Base-by-base conservation (phyloP, 371 early-diverging fungal species). In the Mortierella sp. region DNA sequence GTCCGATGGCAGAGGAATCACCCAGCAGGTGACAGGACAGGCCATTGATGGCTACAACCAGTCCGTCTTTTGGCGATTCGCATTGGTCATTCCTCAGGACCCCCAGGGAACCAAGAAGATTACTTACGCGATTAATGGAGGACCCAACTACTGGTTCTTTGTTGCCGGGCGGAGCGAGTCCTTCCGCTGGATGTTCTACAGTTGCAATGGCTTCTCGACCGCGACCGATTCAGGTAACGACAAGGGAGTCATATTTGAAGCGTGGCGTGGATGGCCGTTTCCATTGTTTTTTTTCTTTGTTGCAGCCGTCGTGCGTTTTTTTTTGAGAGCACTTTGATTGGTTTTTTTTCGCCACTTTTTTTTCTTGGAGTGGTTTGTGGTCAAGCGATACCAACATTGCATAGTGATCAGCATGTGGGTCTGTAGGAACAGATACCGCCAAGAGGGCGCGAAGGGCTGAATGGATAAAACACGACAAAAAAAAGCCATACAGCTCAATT, bases 121-220 rank as follows among this genome's bases (percentile, higher is more conserved):
- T 19, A 76, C 74, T 68, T 91, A 91, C 74, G 74, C 83, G 41
- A 72, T 91, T 58, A 88, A 91, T 85, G 41, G 66, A 13, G 85
- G 85, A 0, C 85, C 85, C 1, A 72, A 73, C 3, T 85, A 89
- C 68, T 63, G 50, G 71, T 91, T 91, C 85, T 75, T 70, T 76
- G 78, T 91, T 41, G 88, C 91, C 0, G 88, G 87, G 47, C 81
- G 86, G 64, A 73, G 85, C 47, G 85, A 86, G 72, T 70, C 85
- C 22, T 93, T 90, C 89, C 82, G 90, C 2, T 92, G 90, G 86
- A 85, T 85, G 74, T 82, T 82, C 48, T 82, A 77, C 22, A 70
- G 71, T 34, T 82, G 82, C 68, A 82, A 82, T 43, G 82, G 82
- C 4, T 82, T 82, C 64, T 82, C 82, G 11, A 74, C 74, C 24